Base-by-base conservation (phyloP, 768 basidiomycete genomes). In the Phaffia tasmanica region DNA sequence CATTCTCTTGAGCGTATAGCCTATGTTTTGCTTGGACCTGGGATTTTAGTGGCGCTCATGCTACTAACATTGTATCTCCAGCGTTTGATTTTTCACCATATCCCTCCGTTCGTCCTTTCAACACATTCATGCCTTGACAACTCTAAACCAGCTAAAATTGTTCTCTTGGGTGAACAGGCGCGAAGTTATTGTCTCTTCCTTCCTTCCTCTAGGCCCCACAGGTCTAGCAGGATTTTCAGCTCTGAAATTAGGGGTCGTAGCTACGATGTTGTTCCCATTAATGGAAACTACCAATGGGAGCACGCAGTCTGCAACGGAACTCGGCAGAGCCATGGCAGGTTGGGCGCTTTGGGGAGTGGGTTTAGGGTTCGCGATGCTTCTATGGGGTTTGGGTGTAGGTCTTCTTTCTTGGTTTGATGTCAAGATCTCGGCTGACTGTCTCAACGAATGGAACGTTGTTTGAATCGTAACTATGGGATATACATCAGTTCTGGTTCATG, bases 201-300 rank as follows among this genome's bases (percentile, higher is more conserved):
- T 71, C 64, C 64, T 71, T 19, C 70, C 70, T 25, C 70, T 71
- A 21, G 70, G 70, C 15, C 70, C 70, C 18, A 63, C 65, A 1
- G 69, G 69, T 49, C 62, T 70, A 23, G 69, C 67, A 19, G 69
- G 69, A 9, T 70, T 71, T 57, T 66, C 68, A 2, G 56, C 69
- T 50, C 62, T 71, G 9, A 69, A 69, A 47, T 60, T 71, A 18
- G 70, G 70, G 14, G 63, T 57, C 2, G 68, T 69, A n/a, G 67
- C 67, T 6, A n/a, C 63, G 49, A 25, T 47, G 4, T 49, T 71
- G 21, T 60, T 71, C n/a, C 70, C 70, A 1, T 11, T 64, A 25
- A 19, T 63, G 14, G 23, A 62, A 1, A 18, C 46, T 19, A 47
- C 32, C 14, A 29, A 46, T 11, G 51, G 54, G 19, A 9, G 21